Evolutionary conservation across 768 basidiomycete genomes (phyloP).

Genomic region (Basidioascus undulatus): DNA sequence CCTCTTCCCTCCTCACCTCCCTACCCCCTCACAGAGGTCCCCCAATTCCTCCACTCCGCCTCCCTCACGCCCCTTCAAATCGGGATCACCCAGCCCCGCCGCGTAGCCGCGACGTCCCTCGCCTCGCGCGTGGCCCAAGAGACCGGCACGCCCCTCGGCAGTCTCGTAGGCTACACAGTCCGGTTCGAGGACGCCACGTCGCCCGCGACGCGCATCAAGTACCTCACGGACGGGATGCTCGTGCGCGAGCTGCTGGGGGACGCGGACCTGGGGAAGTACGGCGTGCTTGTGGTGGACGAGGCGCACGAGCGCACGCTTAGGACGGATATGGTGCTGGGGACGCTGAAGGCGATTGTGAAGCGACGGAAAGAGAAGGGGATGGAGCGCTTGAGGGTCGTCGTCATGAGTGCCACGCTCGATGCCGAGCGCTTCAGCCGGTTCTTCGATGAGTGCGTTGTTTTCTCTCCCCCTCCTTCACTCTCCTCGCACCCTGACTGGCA

Average conservation of each 20-base stretch:
- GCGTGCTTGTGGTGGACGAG: constrained; percentile 78
- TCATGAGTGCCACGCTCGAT: constrained; percentile 96
- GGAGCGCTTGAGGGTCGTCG: constrained; percentile 46
- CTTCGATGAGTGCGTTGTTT: constrained; percentile 39
- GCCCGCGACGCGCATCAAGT: constrained; percentile 65
- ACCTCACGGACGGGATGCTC: constrained; percentile 94
- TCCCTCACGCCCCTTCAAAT: constrained; percentile 30
- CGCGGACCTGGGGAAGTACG: constrained; percentile 44
- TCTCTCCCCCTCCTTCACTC: not conserved
- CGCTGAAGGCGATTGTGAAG: constrained; percentile 55
- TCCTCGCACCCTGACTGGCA: too few relatives aligned
- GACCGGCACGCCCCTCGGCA: constrained; percentile 44
- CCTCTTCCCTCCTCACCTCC: not conserved
- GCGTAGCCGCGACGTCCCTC: constrained; percentile 87
- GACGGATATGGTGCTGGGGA: constrained; percentile 80
- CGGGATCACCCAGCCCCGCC: constrained; percentile 80
- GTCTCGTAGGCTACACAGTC: constrained; percentile 74
- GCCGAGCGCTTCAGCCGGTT: constrained; percentile 82
- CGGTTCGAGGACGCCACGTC: constrained; percentile 72
- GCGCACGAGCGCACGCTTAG: constrained; percentile 88
- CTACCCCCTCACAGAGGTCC: constrained; percentile 41
- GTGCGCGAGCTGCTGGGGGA: constrained; percentile 74
- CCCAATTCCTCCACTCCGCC: constrained; percentile 77
- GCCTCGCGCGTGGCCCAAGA: constrained; percentile 73
- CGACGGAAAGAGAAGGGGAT: constrained; percentile 28